A percentile compares a stretch with the other conserved stretches of the same genome.
Evolutionary conservation across 2,329 filamentous ascomycete species (phyloP).

Genomic region (Ophiocordyceps sinensis): DNA sequence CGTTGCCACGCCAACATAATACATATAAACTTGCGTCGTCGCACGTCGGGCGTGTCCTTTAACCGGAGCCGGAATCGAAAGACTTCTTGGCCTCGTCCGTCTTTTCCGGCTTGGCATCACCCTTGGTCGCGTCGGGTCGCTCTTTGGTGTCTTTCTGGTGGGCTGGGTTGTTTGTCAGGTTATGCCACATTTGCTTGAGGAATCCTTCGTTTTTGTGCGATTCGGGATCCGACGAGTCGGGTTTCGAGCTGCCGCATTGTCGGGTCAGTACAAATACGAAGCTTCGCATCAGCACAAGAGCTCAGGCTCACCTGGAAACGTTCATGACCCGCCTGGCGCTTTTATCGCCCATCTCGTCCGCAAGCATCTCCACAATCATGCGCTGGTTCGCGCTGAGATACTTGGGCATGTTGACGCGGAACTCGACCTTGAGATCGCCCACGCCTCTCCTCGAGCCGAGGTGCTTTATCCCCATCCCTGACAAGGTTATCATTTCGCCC

Average conservation of each 20-base stretch:
- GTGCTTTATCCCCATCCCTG: conserved; percentile 89
- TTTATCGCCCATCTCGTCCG: conserved; percentile 90
- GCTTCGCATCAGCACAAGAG: neutral
- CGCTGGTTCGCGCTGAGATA: conserved; percentile 84
- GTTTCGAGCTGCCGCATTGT: conserved; percentile 1
- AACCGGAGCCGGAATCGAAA: conserved; percentile 16
- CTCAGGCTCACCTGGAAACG: conserved; percentile 28
- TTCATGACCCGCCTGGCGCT: conserved; percentile 90
- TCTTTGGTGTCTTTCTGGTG: conserved; percentile 27
- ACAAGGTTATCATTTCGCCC: conserved; percentile 78
- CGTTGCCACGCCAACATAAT: neutral
- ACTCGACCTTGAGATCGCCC: conserved; percentile 86
- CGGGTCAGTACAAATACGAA: too few species aligned
- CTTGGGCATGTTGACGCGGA: conserved; percentile 90
- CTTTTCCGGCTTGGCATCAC: conserved; percentile 10
- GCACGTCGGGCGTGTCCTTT: neutral
- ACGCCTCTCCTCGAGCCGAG: conserved; percentile 52
- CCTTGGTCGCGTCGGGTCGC: conserved; percentile 10
- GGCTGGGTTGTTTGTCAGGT: conserved; percentile 61
- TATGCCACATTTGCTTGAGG: conserved; percentile 87
- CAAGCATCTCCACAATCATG: conserved; percentile 86
- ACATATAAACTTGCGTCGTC: neutral
- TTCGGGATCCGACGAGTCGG: conserved; percentile 17
- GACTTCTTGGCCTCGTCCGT: conserved; percentile 18
- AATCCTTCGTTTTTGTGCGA: conserved; percentile 75